phyloP scores from a whole-genome alignment of 2,329 filamentous ascomycete genomes.

The Trichoderma sp. region DNA sequence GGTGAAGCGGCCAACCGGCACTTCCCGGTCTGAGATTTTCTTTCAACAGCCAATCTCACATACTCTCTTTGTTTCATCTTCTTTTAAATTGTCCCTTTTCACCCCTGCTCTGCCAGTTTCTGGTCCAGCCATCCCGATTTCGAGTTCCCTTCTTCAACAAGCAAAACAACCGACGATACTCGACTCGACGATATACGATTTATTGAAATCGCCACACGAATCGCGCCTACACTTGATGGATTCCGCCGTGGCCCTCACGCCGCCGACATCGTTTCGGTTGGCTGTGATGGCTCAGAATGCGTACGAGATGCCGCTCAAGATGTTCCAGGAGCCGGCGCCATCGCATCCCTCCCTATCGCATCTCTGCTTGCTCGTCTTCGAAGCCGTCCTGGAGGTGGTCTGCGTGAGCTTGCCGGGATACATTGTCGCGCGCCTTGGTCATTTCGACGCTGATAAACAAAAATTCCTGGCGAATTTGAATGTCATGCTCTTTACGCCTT shows the following conservation, averaged over 20 bases:
- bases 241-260: constrained; percentile 38
- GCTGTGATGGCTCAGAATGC: constrained; percentile 37
- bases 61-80: neutral
- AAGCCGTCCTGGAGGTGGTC: constrained; percentile 91
- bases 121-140: neutral
- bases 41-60: neutral
- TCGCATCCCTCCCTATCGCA: constrained; percentile 66
- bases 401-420: constrained; percentile 94
- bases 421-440: constrained; percentile 81
- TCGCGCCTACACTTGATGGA: constrained; percentile 32
- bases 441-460: constrained; percentile 94
- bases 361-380: constrained; percentile 81
- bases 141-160: neutral
- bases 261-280: constrained; percentile 48
- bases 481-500: constrained; percentile 93
- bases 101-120: neutral
- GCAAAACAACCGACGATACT: neutral
- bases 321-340: constrained; percentile 44
- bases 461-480: constrained; percentile 97
- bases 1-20: neutral
- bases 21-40: neutral
- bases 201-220: neutral
- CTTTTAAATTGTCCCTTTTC: neutral
- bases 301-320: constrained; percentile 43
- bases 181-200: neutral